Evolutionary conservation across 1,284 basidiomycete genomes (phyloP), one percentile per base, ranked within the genome.

Genomic region (Boletus semigastroideus): DNA sequence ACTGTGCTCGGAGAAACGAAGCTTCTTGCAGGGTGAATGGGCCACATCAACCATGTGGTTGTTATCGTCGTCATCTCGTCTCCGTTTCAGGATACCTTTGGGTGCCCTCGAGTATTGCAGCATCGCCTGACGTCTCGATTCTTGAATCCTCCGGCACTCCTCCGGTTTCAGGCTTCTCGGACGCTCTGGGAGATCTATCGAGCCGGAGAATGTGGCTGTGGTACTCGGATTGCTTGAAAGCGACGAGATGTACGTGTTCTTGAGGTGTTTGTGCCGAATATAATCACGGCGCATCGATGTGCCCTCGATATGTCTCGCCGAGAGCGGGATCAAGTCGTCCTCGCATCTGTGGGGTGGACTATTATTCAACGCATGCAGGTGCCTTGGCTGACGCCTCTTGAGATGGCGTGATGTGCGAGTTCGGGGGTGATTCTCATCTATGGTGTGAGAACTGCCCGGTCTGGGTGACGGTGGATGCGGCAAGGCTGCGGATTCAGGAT

Each of bases 61-160:
- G 28, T 22, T 37, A 7, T 51, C 58, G 1, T 57, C 65, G 0
- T 59, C 67, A 1, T 57, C 65, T 39, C 69, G 57, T 46, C 47
- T 49, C 51, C 66, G 55, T 49, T 68, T 68, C 48, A 68, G 42
- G 20, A 68, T 67, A 7, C 67, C 66, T 36, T 57, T 55, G 44
- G 67, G 69, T 8, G 55, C 56, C 22, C 55, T 45, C 37, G 59
- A 52, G 31, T 48, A 68, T 6, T 69, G 58, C n/a, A 55, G 8
- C 52, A 71, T 57, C 22, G 67, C 64, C 57, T 69, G 62, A 22
- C 58, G 62, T 25, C 65, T 66, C 2, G 51, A 54, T 42, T 71
- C 59, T 22, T 70, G 56, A 54, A 71, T 64, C 38, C 42, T 51
- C 33, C 50, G 42, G 51, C 44, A 66, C 43, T 69, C 69, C 40